Percentiles rank a stretch among this genome's conserved stretches.
Conservation (phyloP, 2,329 filamentous ascomycete genomes). For the Colletotrichum abscissum region DNA sequence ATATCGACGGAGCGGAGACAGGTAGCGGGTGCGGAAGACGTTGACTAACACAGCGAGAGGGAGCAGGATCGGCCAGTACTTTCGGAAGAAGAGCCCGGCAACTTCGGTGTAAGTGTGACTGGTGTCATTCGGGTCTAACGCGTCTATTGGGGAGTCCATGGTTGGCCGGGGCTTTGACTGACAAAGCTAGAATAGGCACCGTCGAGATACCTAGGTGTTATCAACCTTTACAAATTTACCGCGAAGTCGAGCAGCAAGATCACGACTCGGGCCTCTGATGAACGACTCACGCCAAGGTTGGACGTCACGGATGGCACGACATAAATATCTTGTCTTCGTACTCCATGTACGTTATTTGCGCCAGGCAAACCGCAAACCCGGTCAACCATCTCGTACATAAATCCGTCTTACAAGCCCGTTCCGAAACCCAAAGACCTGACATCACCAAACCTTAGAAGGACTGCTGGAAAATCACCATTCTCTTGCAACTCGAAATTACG, state of each 20-base stretch:
- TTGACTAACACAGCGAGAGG: constrained; percentile 48
- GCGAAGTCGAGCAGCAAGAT: neutral
- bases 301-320: neutral
- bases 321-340: neutral
- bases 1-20: constrained; percentile 73
- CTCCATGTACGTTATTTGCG: neutral
- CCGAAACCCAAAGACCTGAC: neutral
- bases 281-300: neutral
- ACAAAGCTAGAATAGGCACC: neutral
- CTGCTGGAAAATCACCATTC: neutral
- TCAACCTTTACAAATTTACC: neutral
- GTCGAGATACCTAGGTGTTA: neutral
- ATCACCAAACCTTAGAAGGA: neutral
- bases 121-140: neutral
- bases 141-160: constrained; percentile 4
- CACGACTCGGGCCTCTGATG: neutral
- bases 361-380: neutral
- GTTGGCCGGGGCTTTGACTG: neutral
- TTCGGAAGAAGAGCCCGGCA: constrained; percentile 2
- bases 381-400: neutral
- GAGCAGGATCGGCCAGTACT: constrained; percentile 55
- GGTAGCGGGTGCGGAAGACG: constrained; percentile 58
- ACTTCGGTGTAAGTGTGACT: constrained; percentile 11
- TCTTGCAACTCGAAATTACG: neutral
- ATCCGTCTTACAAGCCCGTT: neutral